phyloP scores from a whole-genome alignment of 1,139 yeast species.

The Candida tetrigidarum region DNA sequence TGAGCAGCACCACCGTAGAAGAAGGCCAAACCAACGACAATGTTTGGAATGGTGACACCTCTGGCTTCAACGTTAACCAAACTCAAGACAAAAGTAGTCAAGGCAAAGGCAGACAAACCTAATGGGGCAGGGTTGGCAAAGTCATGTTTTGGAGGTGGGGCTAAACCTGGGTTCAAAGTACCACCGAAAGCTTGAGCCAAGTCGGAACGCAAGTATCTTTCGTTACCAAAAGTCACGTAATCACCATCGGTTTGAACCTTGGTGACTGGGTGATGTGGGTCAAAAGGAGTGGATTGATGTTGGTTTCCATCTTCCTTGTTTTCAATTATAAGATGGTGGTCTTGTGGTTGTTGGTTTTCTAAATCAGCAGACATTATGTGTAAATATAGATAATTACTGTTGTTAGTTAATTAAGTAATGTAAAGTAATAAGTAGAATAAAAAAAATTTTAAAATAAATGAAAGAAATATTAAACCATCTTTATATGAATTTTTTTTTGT shows the following conservation, averaged over 20 bases:
- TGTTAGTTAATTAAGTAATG: too few relatives aligned
- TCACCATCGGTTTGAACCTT: constrained; percentile 49
- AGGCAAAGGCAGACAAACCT: constrained; percentile 82
- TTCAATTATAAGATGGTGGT: constrained; percentile 24
- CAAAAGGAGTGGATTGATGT: constrained; percentile 13
- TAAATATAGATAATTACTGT: neutral
- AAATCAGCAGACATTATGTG: constrained; percentile 25
- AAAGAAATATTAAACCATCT: neutral
- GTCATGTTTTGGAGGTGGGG: constrained; percentile 67
- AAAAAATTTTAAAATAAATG: neutral
- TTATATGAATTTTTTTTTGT: neutral
- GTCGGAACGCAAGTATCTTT: constrained; percentile 65
- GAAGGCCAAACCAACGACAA: constrained; percentile 67
- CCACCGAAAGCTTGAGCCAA: constrained; percentile 77
- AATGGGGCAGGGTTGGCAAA: constrained; percentile 91
- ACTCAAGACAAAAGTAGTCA: constrained; percentile 82
- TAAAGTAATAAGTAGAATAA: neutral
- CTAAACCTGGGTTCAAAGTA: constrained; percentile 65
- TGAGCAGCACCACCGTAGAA: constrained; percentile 90
- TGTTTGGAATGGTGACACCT: constrained; percentile 37
- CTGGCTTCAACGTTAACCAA: constrained; percentile 48
- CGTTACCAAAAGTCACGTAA: constrained; percentile 72
- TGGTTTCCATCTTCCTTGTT: constrained; percentile 7
- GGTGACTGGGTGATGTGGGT: constrained; percentile 25
- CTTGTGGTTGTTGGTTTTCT: constrained; percentile 33